Evolutionary conservation across 441 rosid genomes (phyloP).

Genomic region (Jatropha podagrica): DNA sequence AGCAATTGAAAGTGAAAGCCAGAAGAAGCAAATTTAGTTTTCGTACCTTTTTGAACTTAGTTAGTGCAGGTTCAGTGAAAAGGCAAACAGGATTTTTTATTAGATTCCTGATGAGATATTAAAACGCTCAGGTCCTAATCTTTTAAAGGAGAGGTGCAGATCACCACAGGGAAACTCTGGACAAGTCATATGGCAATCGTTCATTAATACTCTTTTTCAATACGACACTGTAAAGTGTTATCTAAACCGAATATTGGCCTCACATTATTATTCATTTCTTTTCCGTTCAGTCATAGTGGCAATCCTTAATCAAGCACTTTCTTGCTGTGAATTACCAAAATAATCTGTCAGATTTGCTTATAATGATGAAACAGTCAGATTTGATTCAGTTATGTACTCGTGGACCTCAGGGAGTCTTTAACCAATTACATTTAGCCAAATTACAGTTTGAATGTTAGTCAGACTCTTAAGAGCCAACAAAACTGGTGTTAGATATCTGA

Average conservation of each 20-base stretch:
- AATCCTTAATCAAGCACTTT: no score
- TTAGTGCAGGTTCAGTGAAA: background rate
- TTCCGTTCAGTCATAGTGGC: no score
- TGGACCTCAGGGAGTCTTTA: background rate
- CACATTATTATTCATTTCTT: background rate
- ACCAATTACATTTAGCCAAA: background rate
- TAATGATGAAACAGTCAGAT: background rate
- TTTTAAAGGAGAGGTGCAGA: background rate
- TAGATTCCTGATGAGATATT: background rate
- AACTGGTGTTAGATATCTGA: background rate
- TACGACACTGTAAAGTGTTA: background rate
- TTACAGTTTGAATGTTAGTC: background rate
- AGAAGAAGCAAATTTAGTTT: no score
- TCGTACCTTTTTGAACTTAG: no score
- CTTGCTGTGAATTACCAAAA: background rate
- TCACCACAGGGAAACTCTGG: background rate
- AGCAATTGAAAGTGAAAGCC: background rate
- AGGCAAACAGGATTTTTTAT: background rate
- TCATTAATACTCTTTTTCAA: background rate
- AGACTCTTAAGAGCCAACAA: background rate
- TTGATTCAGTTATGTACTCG: background rate
- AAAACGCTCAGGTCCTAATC: no score
- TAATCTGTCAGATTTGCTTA: background rate
- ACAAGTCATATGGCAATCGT: background rate
- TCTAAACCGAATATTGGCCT: background rate